Conservation (phyloP, 1,139 yeast genomes). For the Diutina catenulata region DNA sequence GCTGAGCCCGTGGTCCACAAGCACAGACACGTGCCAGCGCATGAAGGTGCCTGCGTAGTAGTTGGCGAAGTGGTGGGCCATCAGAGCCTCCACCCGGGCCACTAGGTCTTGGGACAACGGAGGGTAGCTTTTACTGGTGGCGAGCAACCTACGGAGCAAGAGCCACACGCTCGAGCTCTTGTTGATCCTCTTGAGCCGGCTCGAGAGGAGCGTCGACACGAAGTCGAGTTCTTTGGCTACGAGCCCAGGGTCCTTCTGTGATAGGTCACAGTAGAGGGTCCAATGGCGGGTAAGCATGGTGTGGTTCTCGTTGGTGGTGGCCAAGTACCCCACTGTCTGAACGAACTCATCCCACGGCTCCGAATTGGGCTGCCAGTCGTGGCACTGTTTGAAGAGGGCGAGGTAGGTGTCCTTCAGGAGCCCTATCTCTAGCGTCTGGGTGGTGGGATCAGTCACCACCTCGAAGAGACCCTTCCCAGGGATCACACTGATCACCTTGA, state of each 20-base stretch:
- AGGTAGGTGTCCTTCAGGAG: constrained; percentile 21
- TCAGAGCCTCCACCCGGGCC: constrained; percentile 18
- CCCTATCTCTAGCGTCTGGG: constrained; percentile 21
- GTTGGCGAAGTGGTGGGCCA: constrained; percentile 28
- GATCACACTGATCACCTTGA: not conserved
- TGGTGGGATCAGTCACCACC: constrained; percentile 10
- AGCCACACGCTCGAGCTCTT: constrained; percentile 34
- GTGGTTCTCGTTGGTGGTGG: constrained; percentile 33
- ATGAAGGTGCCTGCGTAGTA: constrained; percentile 27
- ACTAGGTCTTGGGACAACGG: constrained; percentile 8
- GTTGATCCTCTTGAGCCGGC: constrained; percentile 26
- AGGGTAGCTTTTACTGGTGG: constrained; percentile 11
- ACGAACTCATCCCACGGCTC: constrained; percentile 7
- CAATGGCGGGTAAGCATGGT: constrained; percentile 23
- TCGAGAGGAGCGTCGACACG: constrained; percentile 20
- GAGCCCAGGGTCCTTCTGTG: constrained; percentile 7
- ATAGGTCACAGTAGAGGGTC: constrained; percentile 12
- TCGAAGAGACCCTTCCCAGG: not conserved
- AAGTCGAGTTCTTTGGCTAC: constrained; percentile 18
- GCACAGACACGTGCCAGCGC: constrained; percentile 15
- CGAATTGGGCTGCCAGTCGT: constrained; percentile 18
- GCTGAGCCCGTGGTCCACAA: constrained; percentile 6
- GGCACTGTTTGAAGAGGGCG: constrained; percentile 23
- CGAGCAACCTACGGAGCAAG: constrained; percentile 19
- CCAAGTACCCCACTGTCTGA: constrained; percentile 24